Base-by-base conservation (phyloP, 805 yeast genomes). In the Wickerhamiella occidentalis region DNA sequence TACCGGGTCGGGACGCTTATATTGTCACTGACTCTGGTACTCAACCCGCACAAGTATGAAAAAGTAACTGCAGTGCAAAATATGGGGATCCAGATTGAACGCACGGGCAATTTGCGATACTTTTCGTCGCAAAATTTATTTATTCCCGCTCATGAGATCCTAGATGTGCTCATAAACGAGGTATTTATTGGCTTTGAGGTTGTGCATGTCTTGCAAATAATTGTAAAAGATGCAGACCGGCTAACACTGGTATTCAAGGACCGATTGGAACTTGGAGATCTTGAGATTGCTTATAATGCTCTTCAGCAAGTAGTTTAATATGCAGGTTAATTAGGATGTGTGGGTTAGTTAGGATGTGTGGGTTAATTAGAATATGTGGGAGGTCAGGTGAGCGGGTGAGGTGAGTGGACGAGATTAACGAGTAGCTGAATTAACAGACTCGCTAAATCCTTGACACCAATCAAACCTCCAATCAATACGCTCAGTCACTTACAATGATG, bases 101-200 rank as follows among this genome's bases (percentile, higher is more conserved):
- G 69, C 18, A 54, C 61, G 13, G 60, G 65, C 8, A 54, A 58
- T 2, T 58, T 68, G 56, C 56, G 57, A 19, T 36, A 56, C 6
- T 48, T 58, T n/a, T 56, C 55, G 17, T 51, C 50, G n/a, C 49
- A 48, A 7, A 62, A 62, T 36, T 56, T 65, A 23, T 81, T 84
- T 60, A 71, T 81, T 9, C 81, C 87, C 0, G 64, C 70, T 35
- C 74, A 72, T 42, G 68, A 68, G 41, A 71, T 84, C 47, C 71
- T 75, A 3, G 90, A 83, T 61, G 62, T 84, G 9, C 75, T 82
- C 0, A 78, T 85, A 22, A 82, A 82, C 59, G 94, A 85, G 62
- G 88, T 84, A 0, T 83, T 85, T 60, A 70, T 70, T 49, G 81
- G 81, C 5, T 74, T 78, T 53, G 79, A 79, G 53, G 85, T 82